A percentile compares a stretch with the other conserved stretches of the same genome.
These are phyloP conservation scores for Biscutella laevigata DNA, from an alignment of 441 rosid genomes.

Conservation along the genomic window DNA sequence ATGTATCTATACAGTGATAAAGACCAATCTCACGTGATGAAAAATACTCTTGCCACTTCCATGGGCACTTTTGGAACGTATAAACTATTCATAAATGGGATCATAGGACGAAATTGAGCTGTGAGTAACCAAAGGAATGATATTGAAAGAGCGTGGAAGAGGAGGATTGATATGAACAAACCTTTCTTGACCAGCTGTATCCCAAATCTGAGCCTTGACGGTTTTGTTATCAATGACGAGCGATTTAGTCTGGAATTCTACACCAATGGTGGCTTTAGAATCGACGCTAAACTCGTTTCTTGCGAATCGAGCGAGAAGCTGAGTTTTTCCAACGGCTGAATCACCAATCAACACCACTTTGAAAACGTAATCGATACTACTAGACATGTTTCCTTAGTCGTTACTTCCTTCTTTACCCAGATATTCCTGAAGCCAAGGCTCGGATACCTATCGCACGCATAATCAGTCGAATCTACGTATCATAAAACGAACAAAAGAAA, in stretches of 20 bases:
- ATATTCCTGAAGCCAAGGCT: too few relatives aligned
- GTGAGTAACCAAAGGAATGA: too few relatives aligned
- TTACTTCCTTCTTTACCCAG: too few relatives aligned
- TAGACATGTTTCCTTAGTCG: conserved; percentile 51
- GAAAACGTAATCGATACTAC: conserved; percentile 76
- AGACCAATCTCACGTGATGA: neutral
- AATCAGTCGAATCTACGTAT: conserved; percentile 3
- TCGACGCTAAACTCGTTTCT: conserved; percentile 53
- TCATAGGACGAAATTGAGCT: too few relatives aligned
- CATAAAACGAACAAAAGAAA: conserved; percentile 13
- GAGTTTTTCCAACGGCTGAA: conserved; percentile 50
- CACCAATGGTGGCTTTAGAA: conserved; percentile 55
- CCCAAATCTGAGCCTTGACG: conserved; percentile 58
- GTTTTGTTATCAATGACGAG: conserved; percentile 48
- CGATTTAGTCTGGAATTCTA: conserved; percentile 53
- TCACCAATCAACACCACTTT: conserved; percentile 52
- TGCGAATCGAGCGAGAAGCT: conserved; percentile 48
- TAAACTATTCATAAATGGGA: neutral
- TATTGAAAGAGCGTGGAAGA: too few relatives aligned
- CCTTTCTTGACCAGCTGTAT: conserved; percentile 59
- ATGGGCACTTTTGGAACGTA: too few relatives aligned
- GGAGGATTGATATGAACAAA: too few relatives aligned
- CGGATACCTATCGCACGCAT: conserved; percentile 2
- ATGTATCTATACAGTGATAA: too few relatives aligned
- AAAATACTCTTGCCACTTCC: too few relatives aligned